A percentile compares a stretch with the other conserved stretches of the same genome.
Evolutionary conservation across 2,329 filamentous ascomycete species (phyloP).

Genomic region (Fusarium sarcochroum): DNA sequence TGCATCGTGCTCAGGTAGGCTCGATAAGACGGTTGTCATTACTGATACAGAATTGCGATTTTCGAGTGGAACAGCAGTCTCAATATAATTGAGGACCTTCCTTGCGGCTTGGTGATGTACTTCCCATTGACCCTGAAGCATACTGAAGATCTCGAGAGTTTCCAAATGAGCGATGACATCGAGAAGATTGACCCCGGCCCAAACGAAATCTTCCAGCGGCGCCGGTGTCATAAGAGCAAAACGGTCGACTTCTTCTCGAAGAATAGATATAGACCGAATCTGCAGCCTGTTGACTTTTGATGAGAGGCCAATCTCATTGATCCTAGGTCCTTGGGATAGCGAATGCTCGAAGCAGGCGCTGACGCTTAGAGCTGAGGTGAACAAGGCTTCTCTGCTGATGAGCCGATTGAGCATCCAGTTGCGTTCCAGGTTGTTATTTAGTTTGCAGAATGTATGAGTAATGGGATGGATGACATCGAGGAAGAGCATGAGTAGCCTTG

Average conservation of each 20-base stretch:
- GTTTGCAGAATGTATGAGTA: constrained; percentile 1
- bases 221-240: background rate
- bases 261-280: background rate
- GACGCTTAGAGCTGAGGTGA: background rate
- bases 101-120: constrained; percentile 5
- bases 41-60: background rate
- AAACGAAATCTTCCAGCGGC: background rate
- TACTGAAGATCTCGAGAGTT: constrained; percentile 7
- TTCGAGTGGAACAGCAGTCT: background rate
- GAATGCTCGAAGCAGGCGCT: constrained; percentile 8
- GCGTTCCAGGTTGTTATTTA: background rate
- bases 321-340: background rate
- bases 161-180: constrained; percentile 3
- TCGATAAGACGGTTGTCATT: background rate
- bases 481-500: constrained; percentile 5
- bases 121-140: constrained; percentile 11
- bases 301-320: constrained; percentile 1
- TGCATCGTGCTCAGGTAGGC: background rate
- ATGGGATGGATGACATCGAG: constrained; percentile 4
- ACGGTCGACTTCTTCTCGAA: background rate
- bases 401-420: constrained; percentile 6
- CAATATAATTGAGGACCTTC: background rate
- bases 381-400: background rate
- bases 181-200: background rate
- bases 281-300: background rate